Percentiles rank a stretch among this genome's conserved stretches.
These are phyloP conservation scores for Fusarium irregulare DNA, from an alignment of 2,329 filamentous ascomycete species.

Conservation along the genomic window DNA sequence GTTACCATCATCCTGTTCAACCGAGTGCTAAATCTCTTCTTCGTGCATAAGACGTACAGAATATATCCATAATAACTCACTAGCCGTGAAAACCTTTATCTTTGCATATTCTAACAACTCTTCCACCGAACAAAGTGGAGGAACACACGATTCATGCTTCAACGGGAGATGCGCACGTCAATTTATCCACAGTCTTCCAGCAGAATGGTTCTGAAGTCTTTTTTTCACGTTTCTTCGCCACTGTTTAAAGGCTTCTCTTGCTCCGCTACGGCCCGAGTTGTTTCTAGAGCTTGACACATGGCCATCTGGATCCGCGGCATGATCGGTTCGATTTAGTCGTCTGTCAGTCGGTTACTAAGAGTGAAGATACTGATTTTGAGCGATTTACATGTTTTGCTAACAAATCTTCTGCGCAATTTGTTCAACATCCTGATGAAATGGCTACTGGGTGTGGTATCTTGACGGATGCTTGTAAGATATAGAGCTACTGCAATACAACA, in stretches of 20 bases:
- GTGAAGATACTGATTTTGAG: slow-evolving; percentile 4
- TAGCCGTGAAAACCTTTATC: slow-evolving; percentile 3
- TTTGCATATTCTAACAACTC: not conserved
- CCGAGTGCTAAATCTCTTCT: not conserved
- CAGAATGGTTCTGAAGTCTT: not conserved
- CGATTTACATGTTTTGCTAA: slow-evolving; percentile 9
- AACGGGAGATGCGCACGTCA: slow-evolving; percentile 6
- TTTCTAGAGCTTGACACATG: slow-evolving; percentile 1
- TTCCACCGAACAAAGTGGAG: not conserved
- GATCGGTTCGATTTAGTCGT: slow-evolving; percentile 10
- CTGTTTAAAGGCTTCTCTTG: not conserved
- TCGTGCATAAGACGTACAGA: not conserved
- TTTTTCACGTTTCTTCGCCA: slow-evolving; percentile 5
- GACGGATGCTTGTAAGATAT: not conserved
- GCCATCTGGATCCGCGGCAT: not conserved
- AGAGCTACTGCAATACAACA: not conserved
- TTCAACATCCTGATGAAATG: too few relatives aligned
- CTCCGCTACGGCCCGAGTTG: slow-evolving; percentile 11
- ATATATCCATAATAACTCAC: not conserved
- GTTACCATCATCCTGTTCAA: not conserved
- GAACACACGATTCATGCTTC: slow-evolving; percentile 11
- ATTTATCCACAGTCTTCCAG: not conserved
- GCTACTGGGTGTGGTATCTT: not conserved
- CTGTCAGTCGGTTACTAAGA: not conserved
- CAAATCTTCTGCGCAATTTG: not conserved